Base-by-base conservation (phyloP, 2,329 filamentous ascomycete genomes). In the Trichoderma polysporum region DNA sequence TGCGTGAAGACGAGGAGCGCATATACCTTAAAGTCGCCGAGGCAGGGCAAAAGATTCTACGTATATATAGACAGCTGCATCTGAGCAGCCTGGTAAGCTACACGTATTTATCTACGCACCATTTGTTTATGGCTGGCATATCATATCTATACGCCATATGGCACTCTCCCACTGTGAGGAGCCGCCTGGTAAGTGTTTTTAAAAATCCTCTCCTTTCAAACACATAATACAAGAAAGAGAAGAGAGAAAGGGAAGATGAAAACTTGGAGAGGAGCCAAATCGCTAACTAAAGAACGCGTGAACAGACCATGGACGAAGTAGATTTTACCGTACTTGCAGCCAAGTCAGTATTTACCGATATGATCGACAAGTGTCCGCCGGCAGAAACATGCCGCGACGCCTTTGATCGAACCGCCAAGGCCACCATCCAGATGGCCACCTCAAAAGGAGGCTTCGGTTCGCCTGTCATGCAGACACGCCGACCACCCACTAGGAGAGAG, bases 71-170 rank as follows among this genome's bases (percentile, higher is more conserved):
- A 61, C 92, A 97, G 75, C 82, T 98, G 68, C 94, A 98, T 78
- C 85, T 94, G 10, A 88, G 93, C 66, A 91, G 93, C 61, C 85
- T 97, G 47, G 94, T 98, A 64, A 98, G 97, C 78, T 97, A 97
- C 76, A 98, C 94, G 0, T 98, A 96, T 77, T 82, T 98, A 63
- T 94, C 95, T 2, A 97, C 95, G 0, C 94, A 98, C 76, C 94
- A 98, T 78, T 84, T 98, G 7, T 98, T 98, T 80, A 97, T 97
- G 91, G 94, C 94, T 31, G 94, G 94, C 79, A 90, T 98, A 68
- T 97, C 94, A 27, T 98, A 97, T 77, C 84, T 98, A 2, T 98
- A 97, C 78, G 94, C 95, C 22, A 95, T 98, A 67, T 98, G 94
- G 94, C 94, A 98, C 79, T 97, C 94, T 12, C 89, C 92, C 6